These are phyloP conservation scores for Trypanosoma conorhini DNA, from an alignment of 208 protist genomes.

Conservation along the genomic window DNA sequence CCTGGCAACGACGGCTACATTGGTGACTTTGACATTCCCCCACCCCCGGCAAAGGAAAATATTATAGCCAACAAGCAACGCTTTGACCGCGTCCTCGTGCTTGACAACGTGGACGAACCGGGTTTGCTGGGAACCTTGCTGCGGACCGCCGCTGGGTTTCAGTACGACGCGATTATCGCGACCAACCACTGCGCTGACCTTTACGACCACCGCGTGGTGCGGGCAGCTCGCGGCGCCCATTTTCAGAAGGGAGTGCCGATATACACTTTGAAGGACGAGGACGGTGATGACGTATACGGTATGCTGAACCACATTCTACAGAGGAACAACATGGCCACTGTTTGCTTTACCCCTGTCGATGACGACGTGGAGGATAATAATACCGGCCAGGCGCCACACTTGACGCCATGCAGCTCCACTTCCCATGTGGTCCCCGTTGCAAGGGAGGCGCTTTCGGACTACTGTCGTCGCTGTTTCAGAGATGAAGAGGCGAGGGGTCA, in stretches of 20 bases:
- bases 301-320: constrained; percentile 85
- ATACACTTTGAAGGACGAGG: constrained; percentile 81
- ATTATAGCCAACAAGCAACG: constrained; percentile 88
- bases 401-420: neutral
- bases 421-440: neutral
- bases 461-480: constrained; percentile 63
- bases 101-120: constrained; percentile 90
- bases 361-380: constrained; percentile 26
- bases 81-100: constrained; percentile 80
- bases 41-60: constrained; percentile 76
- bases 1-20: constrained; percentile 88
- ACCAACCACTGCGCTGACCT: constrained; percentile 90
- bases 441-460: constrained; percentile 39
- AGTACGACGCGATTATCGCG: constrained; percentile 86
- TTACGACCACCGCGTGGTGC: constrained; percentile 88
- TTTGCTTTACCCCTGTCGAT: constrained; percentile 60
- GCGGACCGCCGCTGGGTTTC: constrained; percentile 76
- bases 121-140: constrained; percentile 82
- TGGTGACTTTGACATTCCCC: constrained; percentile 85
- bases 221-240: constrained; percentile 83
- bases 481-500: constrained; percentile 46
- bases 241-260: constrained; percentile 84
- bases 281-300: constrained; percentile 87
- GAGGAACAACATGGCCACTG: constrained; percentile 74
- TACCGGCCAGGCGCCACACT: neutral